Evolutionary conservation across 371 early-diverging fungal species (phyloP).

Genomic region (Zancudomyces culisetae): DNA sequence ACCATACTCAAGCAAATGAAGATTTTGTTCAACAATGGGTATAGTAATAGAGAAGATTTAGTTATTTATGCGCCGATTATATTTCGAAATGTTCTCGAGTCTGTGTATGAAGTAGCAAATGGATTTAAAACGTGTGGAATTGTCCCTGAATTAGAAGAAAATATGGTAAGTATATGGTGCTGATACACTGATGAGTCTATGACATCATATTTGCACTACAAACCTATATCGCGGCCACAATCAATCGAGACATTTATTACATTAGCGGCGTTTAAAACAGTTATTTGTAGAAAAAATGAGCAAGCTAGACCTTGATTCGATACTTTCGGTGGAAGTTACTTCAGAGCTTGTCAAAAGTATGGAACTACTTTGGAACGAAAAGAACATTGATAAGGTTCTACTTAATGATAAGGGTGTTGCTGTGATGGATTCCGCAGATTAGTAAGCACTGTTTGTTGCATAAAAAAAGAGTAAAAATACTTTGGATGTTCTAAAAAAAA

Average conservation of each 20-base stretch:
- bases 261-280: too few species aligned
- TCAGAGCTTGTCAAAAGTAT: slow-evolving; percentile 17
- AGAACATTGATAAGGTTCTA: slow-evolving; percentile 15
- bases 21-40: slow-evolving; percentile 78
- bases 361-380: slow-evolving; percentile 23
- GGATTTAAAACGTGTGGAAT: slow-evolving; percentile 24
- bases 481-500: not conserved
- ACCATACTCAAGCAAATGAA: slow-evolving; percentile 90
- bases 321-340: slow-evolving; percentile 7
- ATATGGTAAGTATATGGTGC: slow-evolving; percentile 7
- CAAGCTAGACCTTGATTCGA: slow-evolving; percentile 15
- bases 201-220: too few species aligned
- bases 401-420: slow-evolving; percentile 20
- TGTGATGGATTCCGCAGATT: slow-evolving; percentile 26
- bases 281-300: slow-evolving; percentile 14
- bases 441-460: slow-evolving; percentile 5
- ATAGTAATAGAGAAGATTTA: slow-evolving; percentile 49
- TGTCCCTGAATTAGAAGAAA: slow-evolving; percentile 15
- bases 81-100: slow-evolving; percentile 61
- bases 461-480: not conserved
- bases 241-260: too few species aligned
- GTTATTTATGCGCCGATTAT: slow-evolving; percentile 49
- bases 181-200: too few species aligned
- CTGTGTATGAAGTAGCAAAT: slow-evolving; percentile 24
- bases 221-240: too few species aligned